Evolutionary conservation across 176 grass and related monocot species (phyloP).

Genomic region (Hyparrhenia diplandra): DNA sequence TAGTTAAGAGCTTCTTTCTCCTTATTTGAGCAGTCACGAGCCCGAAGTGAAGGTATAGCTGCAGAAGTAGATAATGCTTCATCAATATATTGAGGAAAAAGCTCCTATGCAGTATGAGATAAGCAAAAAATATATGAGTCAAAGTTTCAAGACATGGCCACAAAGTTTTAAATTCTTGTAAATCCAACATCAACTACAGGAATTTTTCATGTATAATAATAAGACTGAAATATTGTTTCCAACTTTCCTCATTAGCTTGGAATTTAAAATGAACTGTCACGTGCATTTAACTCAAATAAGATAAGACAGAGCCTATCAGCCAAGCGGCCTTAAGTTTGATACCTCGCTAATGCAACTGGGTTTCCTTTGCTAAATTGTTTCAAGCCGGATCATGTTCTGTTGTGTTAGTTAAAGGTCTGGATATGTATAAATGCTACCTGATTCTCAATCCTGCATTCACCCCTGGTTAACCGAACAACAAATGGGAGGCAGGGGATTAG

Average conservation of each 20-base stretch:
- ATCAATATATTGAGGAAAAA: conserved; percentile 5
- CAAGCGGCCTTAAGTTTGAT: background rate
- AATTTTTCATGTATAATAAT: background rate
- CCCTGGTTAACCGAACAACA: too few species aligned
- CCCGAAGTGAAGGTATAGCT: conserved; percentile 96
- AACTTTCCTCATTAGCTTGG: background rate
- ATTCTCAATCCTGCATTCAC: too few species aligned
- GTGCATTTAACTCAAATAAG: conserved; percentile 13
- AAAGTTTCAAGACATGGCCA: background rate
- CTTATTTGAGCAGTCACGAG: conserved; percentile 90
- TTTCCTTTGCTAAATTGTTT: too few species aligned
- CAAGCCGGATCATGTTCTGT: too few species aligned
- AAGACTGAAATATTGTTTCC: background rate
- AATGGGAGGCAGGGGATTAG: too few species aligned
- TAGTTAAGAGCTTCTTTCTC: conserved; percentile 99
- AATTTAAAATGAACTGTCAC: conserved; percentile 56
- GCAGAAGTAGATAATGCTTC: conserved; percentile 5
- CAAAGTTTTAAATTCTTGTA: background rate
- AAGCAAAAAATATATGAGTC: background rate
- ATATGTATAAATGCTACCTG: too few species aligned
- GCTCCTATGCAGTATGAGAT: background rate
- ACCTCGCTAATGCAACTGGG: background rate
- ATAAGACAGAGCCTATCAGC: background rate
- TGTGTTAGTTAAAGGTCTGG: too few species aligned
- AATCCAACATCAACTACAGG: background rate